Percentiles rank a stretch among this genome's conserved stretches.
phyloP scores from a whole-genome alignment of 805 yeast genomes.

The Saturnispora ahearnii region DNA sequence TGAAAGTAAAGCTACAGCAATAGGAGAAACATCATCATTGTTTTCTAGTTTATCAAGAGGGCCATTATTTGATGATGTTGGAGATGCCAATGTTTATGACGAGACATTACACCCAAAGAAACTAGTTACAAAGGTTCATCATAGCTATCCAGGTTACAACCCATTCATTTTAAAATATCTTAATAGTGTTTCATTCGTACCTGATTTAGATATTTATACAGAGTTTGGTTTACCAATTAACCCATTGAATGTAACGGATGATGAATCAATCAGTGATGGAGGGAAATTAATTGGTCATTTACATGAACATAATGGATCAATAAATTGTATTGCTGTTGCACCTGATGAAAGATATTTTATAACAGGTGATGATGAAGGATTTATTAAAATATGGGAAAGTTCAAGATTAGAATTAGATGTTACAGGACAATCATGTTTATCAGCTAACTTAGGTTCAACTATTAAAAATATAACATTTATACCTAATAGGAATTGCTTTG shows the following conservation, averaged over 20 bases:
- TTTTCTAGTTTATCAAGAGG: background rate
- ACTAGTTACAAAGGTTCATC: slow-evolving; percentile 25
- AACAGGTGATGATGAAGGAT: slow-evolving; percentile 72
- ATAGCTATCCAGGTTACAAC: slow-evolving; percentile 62
- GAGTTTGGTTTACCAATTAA: slow-evolving; percentile 51
- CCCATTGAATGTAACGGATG: background rate
- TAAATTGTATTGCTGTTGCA: slow-evolving; percentile 51
- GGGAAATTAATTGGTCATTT: slow-evolving; percentile 46
- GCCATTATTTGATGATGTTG: slow-evolving; percentile 16
- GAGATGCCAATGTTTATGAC: slow-evolving; percentile 19
- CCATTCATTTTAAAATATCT: slow-evolving; percentile 54
- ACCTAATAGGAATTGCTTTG: slow-evolving; percentile 47
- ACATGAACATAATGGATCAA: slow-evolving; percentile 48
- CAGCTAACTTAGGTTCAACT: slow-evolving; percentile 39
- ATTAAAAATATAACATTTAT: slow-evolving; percentile 45
- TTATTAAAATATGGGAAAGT: slow-evolving; percentile 71
- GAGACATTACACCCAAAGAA: slow-evolving; percentile 21
- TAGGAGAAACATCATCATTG: slow-evolving; percentile 16
- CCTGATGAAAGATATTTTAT: slow-evolving; percentile 59
- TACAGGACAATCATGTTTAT: slow-evolving; percentile 38
- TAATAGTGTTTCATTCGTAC: slow-evolving; percentile 43
- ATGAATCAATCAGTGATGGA: background rate
- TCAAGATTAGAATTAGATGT: slow-evolving; percentile 54
- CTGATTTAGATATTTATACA: slow-evolving; percentile 47
- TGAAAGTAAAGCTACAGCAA: slow-evolving; percentile 17